A percentile compares a stretch with the other conserved stretches of the same genome.
Conservation (phyloP, 2,329 filamentous ascomycete species). For the Fusarium abutilonis region DNA sequence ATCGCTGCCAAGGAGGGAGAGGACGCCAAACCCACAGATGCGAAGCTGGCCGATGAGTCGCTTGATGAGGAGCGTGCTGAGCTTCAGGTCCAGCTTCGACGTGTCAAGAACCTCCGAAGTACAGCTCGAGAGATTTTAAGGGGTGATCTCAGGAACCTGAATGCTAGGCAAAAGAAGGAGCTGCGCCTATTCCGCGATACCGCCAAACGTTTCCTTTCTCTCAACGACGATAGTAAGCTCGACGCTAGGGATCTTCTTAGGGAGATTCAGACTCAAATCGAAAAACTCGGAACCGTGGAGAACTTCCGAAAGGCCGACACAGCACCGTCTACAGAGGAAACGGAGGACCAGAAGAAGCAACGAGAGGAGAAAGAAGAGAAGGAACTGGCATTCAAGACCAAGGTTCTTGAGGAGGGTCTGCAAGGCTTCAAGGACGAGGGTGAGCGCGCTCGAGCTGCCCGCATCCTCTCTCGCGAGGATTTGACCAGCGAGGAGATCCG, state of each 20-base stretch:
- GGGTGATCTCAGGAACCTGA: conserved; percentile 62
- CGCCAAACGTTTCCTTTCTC: conserved; percentile 68
- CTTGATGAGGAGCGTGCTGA: conserved; percentile 34
- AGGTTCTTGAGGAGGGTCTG: conserved; percentile 49
- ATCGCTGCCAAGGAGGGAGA: conserved; percentile 39
- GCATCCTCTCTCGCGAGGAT: conserved; percentile 49
- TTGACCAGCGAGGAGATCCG: conserved; percentile 61
- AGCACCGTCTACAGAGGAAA: conserved; percentile 28
- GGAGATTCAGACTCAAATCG: conserved; percentile 49
- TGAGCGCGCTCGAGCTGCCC: conserved; percentile 46
- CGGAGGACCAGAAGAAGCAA: conserved; percentile 23
- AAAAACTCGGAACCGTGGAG: conserved; percentile 48
- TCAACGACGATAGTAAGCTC: conserved; percentile 47
- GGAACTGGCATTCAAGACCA: conserved; percentile 44
- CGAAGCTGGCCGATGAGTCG: conserved; percentile 33
- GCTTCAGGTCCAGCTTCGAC: conserved; percentile 41
- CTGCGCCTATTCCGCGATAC: conserved; percentile 76
- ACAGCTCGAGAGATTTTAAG: conserved; percentile 50
- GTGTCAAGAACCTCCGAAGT: conserved; percentile 44
- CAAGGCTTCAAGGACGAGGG: conserved; percentile 49
- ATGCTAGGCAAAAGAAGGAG: conserved; percentile 77
- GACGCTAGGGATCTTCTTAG: conserved; percentile 46
- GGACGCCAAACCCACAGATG: conserved; percentile 31
- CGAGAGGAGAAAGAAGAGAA: conserved; percentile 36
- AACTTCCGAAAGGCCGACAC: conserved; percentile 47